A percentile compares a stretch with the other conserved stretches of the same genome.
Evolutionary conservation across 2,329 filamentous ascomycete genomes (phyloP).

Genomic region (Clathrospora elynae): DNA sequence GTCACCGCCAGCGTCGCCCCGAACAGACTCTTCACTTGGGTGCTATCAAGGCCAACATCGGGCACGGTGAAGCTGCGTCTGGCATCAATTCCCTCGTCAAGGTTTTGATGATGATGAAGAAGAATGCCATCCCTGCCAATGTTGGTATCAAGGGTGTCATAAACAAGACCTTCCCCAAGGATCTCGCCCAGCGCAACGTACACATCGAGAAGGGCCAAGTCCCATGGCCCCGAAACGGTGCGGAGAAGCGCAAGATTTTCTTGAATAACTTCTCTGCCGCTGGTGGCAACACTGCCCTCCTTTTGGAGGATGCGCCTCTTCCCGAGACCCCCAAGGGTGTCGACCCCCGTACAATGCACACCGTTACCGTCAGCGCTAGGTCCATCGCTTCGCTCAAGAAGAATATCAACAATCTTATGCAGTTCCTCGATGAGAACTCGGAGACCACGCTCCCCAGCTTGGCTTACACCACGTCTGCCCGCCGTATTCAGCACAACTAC

Average conservation of each 20-base stretch:
- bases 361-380: conserved; percentile 57
- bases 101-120: conserved; percentile 60
- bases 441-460: conserved; percentile 55
- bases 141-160: conserved; percentile 62
- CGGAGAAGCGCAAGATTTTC: conserved; percentile 56
- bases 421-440: conserved; percentile 54
- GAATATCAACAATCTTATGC: conserved; percentile 56
- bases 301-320: conserved; percentile 58
- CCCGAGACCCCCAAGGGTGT: conserved; percentile 48
- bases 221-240: conserved; percentile 54
- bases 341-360: conserved; percentile 55
- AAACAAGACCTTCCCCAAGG: conserved; percentile 61
- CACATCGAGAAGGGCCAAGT: conserved; percentile 57
- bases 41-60: conserved; percentile 62
- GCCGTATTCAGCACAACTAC: conserved; percentile 61
- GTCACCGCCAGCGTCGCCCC: conserved; percentile 55
- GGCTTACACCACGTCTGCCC: conserved; percentile 59
- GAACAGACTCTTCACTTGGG: conserved; percentile 59
- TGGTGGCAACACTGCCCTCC: conserved; percentile 59
- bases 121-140: conserved; percentile 60
- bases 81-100: conserved; percentile 61
- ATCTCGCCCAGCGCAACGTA: conserved; percentile 58
- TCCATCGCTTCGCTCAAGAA: conserved; percentile 58
- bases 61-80: conserved; percentile 60
- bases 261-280: conserved; percentile 61